A percentile compares a stretch with the other conserved stretches of the same genome.
Evolutionary conservation across 2,329 filamentous ascomycete genomes (phyloP).

Genomic region (Penicillium corylophilum): DNA sequence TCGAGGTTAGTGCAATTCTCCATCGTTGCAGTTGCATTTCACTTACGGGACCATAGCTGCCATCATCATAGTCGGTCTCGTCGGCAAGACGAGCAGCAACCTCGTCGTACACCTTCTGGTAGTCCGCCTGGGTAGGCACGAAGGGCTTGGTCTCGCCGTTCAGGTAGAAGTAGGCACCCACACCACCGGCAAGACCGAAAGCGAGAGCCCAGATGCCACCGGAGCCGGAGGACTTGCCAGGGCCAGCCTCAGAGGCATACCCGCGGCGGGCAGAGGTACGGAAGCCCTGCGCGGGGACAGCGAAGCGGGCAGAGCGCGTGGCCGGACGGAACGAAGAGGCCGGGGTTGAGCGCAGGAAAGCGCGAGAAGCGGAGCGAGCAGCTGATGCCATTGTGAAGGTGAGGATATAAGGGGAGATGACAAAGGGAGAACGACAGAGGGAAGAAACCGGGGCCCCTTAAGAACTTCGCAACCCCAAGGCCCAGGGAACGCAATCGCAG

Average conservation of each 20-base stretch:
- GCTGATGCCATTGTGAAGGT: conserved; percentile 40
- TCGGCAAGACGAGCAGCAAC: conserved; percentile 78
- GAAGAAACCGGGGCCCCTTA: conserved; percentile 10
- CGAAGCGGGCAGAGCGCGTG: conserved; percentile 59
- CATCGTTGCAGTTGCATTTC: not conserved
- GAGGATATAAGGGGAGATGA: conserved; percentile 7
- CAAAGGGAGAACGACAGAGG: conserved; percentile 6
- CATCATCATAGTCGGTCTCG: conserved; percentile 93
- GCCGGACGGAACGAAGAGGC: conserved; percentile 42
- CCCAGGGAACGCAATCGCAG: not conserved
- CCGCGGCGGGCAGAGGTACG: conserved; percentile 72
- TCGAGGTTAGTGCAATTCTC: not conserved
- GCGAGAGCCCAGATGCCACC: conserved; percentile 60
- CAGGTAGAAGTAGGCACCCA: conserved; percentile 64
- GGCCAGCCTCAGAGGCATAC: conserved; percentile 69
- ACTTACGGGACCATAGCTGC: conserved; percentile 80
- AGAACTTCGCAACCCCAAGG: not conserved
- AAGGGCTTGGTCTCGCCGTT: conserved; percentile 58
- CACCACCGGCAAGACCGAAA: conserved; percentile 60
- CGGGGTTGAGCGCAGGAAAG: conserved; percentile 42
- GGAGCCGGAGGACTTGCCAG: conserved; percentile 51
- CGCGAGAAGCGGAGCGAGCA: conserved; percentile 44
- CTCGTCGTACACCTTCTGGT: conserved; percentile 91
- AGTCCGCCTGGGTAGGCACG: conserved; percentile 77
- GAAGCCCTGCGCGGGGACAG: conserved; percentile 62